Evolutionary conservation across 2,329 filamentous ascomycete genomes (phyloP), one percentile per base, ranked within the genome.

Genomic region (Talaromyces sp.): DNA sequence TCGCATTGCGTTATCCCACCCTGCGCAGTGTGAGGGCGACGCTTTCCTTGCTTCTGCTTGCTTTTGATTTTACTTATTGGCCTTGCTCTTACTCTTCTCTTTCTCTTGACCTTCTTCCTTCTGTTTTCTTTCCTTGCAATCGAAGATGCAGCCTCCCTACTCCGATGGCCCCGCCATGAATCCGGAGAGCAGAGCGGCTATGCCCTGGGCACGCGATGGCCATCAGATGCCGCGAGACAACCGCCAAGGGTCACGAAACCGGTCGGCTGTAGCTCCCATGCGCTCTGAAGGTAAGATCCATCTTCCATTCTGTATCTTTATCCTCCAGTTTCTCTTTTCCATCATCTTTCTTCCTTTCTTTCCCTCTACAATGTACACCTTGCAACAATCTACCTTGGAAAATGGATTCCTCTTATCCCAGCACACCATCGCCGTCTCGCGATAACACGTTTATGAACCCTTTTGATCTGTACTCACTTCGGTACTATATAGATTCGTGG

Each of bases 401-500:
- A 57, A 67, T 60, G 64, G 63, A 68, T 60, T 68, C 66, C 64
- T 65, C 56, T 25, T 60, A 54, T 55, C 57, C 56, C 32, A 53
- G 44, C 30, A 62, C 60, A 11, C 53, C 59, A 10, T 60, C 57
- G 3, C 25, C 58, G 55, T 42, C 58, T 33, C 49, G 36, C 51
- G 54, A 58, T 42, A 51, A 9, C 6, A 59, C 39, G 11, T 52
- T 32, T 39, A 55, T 52, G 54, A 30, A 61, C 30, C 62, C 65
- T 57, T 62, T 61, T 36, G 64, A 63, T 61, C 76, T 79, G 73
- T 78, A 77, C 75, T 80, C 76, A 78, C 73, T 76, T 33, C 73
- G 70, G 53, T 75, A 77, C 69, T 78, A 78, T 61, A 67, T 80
- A 93, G 95, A 98, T 79, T 97, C 95, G 9, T 99, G 95, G 95